Evolutionary conservation across 1,284 basidiomycete genomes (phyloP).

Genomic region (Pseudozyma thailandica): DNA sequence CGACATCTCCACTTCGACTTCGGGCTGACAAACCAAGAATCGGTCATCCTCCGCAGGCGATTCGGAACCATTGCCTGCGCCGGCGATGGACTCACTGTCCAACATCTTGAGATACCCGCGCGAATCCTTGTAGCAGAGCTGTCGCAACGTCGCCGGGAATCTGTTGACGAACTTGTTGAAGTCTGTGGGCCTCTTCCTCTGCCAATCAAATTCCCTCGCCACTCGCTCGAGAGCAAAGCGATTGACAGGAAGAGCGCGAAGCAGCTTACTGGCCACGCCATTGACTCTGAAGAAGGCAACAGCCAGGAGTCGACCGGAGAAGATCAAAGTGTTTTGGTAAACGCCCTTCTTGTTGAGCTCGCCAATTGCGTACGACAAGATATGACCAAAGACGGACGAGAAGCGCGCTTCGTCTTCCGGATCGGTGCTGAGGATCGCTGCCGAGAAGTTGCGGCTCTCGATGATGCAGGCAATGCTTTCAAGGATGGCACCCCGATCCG

Average conservation of each 20-base stretch:
- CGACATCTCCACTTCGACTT: slow-evolving; percentile 65
- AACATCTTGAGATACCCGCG: slow-evolving; percentile 60
- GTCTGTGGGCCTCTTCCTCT: slow-evolving; percentile 37
- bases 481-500: slow-evolving; percentile 62
- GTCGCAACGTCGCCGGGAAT: slow-evolving; percentile 53
- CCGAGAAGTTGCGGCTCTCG: slow-evolving; percentile 60
- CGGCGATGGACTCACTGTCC: slow-evolving; percentile 42
- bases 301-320: slow-evolving; percentile 59
- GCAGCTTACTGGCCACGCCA: slow-evolving; percentile 62
- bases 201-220: slow-evolving; percentile 58
- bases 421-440: slow-evolving; percentile 44
- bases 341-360: slow-evolving; percentile 67
- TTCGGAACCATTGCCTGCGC: slow-evolving; percentile 14
- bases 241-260: slow-evolving; percentile 61
- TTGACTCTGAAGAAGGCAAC: slow-evolving; percentile 62
- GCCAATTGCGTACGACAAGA: slow-evolving; percentile 61
- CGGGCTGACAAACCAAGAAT: slow-evolving; percentile 58
- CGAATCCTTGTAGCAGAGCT: slow-evolving; percentile 61
- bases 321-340: slow-evolving; percentile 65
- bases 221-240: slow-evolving; percentile 62
- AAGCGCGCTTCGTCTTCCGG: slow-evolving; percentile 53
- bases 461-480: slow-evolving; percentile 65
- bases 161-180: slow-evolving; percentile 44
- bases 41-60: slow-evolving; percentile 49
- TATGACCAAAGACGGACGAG: slow-evolving; percentile 59